Conservation (phyloP, 1,284 basidiomycete species). For the Cryptococcus amylolentus region DNA sequence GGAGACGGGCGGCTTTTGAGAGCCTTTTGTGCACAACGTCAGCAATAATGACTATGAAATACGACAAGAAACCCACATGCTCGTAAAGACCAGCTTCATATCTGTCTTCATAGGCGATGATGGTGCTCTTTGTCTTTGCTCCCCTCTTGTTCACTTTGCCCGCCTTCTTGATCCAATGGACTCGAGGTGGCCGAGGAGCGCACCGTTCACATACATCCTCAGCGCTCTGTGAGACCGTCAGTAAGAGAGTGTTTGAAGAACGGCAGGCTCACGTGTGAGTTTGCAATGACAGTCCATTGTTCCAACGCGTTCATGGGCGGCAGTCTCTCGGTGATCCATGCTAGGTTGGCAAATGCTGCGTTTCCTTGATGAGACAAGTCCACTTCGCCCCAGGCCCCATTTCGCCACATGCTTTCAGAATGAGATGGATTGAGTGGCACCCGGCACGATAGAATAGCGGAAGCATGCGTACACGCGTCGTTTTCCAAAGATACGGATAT, state of each 20-base stretch:
- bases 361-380: conserved; percentile 77
- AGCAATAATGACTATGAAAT: not conserved
- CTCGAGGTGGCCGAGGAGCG: conserved; percentile 69
- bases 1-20: conserved; percentile 81
- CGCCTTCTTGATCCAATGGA: conserved; percentile 63
- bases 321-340: conserved; percentile 82
- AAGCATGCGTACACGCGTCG: conserved; percentile 67
- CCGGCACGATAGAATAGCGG: conserved; percentile 71
- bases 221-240: conserved; percentile 13
- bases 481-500: conserved; percentile 55
- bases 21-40: conserved; percentile 50
- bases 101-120: conserved; percentile 70
- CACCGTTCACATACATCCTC: conserved; percentile 62
- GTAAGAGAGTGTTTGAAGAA: not conserved
- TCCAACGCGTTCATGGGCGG: conserved; percentile 66
- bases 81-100: conserved; percentile 81
- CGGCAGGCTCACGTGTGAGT: conserved; percentile 26
- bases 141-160: conserved; percentile 45
- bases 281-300: conserved; percentile 58
- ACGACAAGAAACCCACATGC: conserved; percentile 38
- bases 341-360: conserved; percentile 69
- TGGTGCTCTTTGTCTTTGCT: conserved; percentile 34
- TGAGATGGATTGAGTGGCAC: conserved; percentile 63
- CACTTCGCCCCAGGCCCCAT: conserved; percentile 68
- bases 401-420: conserved; percentile 73